A percentile compares a stretch with the other conserved stretches of the same genome.
phyloP scores from a whole-genome alignment of 139 green algal genomes.

The Tetraselmis striata region DNA sequence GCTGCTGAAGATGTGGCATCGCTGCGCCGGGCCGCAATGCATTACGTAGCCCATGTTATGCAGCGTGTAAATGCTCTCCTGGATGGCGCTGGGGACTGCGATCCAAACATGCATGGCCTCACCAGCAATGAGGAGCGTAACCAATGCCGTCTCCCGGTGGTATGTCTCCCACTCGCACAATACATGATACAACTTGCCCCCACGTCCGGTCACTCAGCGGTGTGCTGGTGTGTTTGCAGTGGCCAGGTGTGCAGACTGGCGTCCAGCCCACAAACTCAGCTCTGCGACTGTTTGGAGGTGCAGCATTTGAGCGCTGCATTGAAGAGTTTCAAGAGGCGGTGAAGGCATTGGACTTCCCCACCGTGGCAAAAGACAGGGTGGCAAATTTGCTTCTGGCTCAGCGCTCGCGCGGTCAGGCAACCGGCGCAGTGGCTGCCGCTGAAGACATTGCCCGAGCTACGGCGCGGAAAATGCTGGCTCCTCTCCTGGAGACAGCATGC shows the following conservation, averaged over 20 bases:
- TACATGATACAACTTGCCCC: too few species aligned
- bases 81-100: neutral
- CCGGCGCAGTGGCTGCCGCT: conserved; percentile 44
- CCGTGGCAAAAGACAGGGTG: conserved; percentile 65
- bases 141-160: neutral
- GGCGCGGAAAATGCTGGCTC: conserved; percentile 59
- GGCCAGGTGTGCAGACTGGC: conserved; percentile 42
- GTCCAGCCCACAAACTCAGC: conserved; percentile 57
- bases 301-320: conserved; percentile 84
- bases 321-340: conserved; percentile 79
- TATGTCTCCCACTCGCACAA: too few species aligned
- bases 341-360: conserved; percentile 60
- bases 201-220: too few species aligned
- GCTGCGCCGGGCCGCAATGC: conserved; percentile 46
- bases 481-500: conserved; percentile 74
- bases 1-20: conserved; percentile 64
- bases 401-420: neutral
- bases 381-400: conserved; percentile 82
- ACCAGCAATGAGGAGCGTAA: conserved; percentile 70
- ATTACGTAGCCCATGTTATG: neutral
- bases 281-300: conserved; percentile 82
- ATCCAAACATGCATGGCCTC: conserved; percentile 34
- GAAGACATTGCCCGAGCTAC: conserved; percentile 70
- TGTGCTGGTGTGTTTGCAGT: conserved; percentile 31
- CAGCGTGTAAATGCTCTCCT: neutral